These are phyloP conservation scores for Trichosporon sp. DNA, from an alignment of 1,284 basidiomycete genomes.

Conservation along the genomic window DNA sequence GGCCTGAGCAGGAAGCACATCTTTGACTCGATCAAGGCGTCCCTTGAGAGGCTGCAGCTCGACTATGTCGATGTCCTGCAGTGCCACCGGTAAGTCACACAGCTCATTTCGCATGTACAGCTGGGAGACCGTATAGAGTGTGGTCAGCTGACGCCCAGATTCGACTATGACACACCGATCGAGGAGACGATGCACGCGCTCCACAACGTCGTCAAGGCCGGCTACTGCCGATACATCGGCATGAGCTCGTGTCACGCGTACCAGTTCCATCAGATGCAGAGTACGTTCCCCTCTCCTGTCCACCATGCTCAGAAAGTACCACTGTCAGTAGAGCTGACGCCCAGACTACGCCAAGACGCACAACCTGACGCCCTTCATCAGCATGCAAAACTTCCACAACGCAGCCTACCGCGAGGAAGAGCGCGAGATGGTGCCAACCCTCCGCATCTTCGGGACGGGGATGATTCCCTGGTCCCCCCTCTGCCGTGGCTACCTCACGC, in stretches of 20 bases:
- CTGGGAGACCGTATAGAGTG: too few species aligned
- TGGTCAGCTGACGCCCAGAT: slow-evolving; percentile 38
- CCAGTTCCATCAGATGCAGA: slow-evolving; percentile 57
- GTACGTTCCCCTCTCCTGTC: slow-evolving; percentile 33
- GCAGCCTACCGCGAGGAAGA: slow-evolving; percentile 64
- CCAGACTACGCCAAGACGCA: slow-evolving; percentile 58
- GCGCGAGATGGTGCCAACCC: slow-evolving; percentile 66
- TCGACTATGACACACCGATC: slow-evolving; percentile 65
- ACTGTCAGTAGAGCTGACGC: slow-evolving; percentile 1
- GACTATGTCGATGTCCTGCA: slow-evolving; percentile 68
- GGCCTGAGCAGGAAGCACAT: slow-evolving; percentile 63
- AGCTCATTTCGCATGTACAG: too few species aligned
- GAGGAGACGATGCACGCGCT: slow-evolving; percentile 70
- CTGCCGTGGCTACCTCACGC: slow-evolving; percentile 40
- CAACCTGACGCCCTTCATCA: slow-evolving; percentile 67
- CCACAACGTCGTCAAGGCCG: slow-evolving; percentile 67
- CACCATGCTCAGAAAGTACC: too few species aligned
- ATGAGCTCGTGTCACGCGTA: slow-evolving; percentile 61
- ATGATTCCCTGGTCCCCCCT: slow-evolving; percentile 57
- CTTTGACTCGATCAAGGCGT: slow-evolving; percentile 68
- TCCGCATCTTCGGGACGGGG: slow-evolving; percentile 52
- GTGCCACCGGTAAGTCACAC: slow-evolving; percentile 59
- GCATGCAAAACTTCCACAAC: slow-evolving; percentile 67
- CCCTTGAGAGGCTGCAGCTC: slow-evolving; percentile 66
- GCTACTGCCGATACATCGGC: slow-evolving; percentile 69